These are phyloP conservation scores for Epichloe elymi DNA, from an alignment of 2,329 filamentous ascomycete species.

Conservation along the genomic window DNA sequence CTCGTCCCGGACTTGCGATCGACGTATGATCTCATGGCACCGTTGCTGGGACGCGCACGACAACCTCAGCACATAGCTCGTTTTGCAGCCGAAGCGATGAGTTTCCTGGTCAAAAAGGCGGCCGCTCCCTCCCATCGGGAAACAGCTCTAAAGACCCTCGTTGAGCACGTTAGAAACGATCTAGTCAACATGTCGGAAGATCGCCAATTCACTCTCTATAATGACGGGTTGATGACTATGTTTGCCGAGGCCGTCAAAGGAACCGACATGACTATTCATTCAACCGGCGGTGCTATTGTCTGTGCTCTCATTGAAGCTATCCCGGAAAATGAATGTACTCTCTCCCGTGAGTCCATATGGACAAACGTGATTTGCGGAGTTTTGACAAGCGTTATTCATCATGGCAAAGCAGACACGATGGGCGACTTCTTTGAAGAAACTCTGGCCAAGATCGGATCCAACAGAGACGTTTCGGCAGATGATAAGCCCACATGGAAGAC, in stretches of 20 bases:
- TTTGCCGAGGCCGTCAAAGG: conserved; percentile 71
- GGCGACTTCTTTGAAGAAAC: conserved; percentile 51
- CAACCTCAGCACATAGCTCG: conserved; percentile 80
- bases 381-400: conserved; percentile 70
- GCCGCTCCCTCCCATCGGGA: conserved; percentile 66
- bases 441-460: conserved; percentile 31
- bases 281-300: conserved; percentile 41
- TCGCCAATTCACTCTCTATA: conserved; percentile 55
- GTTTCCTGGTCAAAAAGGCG: conserved; percentile 84
- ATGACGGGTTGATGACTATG: conserved; percentile 81
- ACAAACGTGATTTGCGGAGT: conserved; percentile 60
- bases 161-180: conserved; percentile 60
- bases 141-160: conserved; percentile 54
- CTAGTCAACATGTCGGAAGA: conserved; percentile 40
- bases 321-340: conserved; percentile 35
- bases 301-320: conserved; percentile 37
- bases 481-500: conserved; percentile 21
- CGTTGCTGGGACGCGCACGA: conserved; percentile 68
- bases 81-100: conserved; percentile 90
- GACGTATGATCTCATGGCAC: conserved; percentile 69
- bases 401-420: conserved; percentile 64
- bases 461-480: conserved; percentile 19
- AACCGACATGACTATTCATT: conserved; percentile 45
- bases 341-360: conserved; percentile 37
- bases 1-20: conserved; percentile 76